Evolutionary conservation across 257 asterid genomes (phyloP).

Genomic region (Jaltomata sinuosa): DNA sequence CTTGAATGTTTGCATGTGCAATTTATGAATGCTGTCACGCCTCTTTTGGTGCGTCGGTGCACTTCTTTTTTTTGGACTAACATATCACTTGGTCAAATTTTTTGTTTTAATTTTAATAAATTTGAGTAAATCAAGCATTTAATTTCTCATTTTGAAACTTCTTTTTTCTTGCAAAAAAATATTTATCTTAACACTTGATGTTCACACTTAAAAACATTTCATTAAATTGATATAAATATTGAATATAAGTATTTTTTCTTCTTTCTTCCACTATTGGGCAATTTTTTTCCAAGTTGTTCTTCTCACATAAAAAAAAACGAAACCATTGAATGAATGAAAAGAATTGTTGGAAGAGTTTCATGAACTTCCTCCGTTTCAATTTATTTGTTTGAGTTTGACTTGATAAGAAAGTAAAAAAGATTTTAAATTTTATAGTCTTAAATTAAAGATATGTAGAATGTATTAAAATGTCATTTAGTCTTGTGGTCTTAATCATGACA

Average conservation of each 20-base stretch:
- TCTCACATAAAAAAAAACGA: background rate
- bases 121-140: constrained; percentile 45
- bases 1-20: constrained; percentile 17
- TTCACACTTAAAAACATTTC: too few species aligned
- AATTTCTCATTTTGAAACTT: constrained; percentile 4
- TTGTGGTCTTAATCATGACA: too few species aligned
- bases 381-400: too few species aligned
- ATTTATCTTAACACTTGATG: too few species aligned
- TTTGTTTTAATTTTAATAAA: background rate
- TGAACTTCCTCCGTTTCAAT: too few species aligned
- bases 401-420: too few species aligned
- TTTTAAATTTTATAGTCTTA: too few species aligned
- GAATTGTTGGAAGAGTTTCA: background rate
- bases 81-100: background rate
- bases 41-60: constrained; percentile 7
- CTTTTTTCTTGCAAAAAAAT: background rate
- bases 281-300: background rate
- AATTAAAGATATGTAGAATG: too few species aligned
- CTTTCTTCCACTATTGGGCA: background rate
- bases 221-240: background rate
- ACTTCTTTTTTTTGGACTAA: background rate
- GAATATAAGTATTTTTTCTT: background rate
- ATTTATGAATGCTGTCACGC: constrained; percentile 4
- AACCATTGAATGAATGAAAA: background rate
- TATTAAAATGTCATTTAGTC: too few species aligned